These are phyloP conservation scores for Nothophoma quercina DNA, from an alignment of 2,329 filamentous ascomycete genomes.

Conservation along the genomic window DNA sequence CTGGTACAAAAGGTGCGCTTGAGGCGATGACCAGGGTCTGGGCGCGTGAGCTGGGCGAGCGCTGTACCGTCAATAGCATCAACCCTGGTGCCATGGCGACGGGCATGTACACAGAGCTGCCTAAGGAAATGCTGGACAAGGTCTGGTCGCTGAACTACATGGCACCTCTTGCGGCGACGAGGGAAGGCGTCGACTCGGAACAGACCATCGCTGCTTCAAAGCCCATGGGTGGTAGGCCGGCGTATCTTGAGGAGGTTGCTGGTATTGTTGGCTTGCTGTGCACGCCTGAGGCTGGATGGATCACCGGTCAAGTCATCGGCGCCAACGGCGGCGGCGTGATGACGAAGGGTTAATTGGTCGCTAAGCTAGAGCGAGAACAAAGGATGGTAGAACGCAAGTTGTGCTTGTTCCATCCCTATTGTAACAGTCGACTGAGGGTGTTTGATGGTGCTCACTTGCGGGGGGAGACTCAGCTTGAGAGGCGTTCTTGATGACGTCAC, in stretches of 20 bases:
- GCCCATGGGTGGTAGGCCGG: constrained; percentile 60
- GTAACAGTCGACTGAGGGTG: too few species aligned
- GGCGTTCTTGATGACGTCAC: neutral
- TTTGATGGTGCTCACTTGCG: too few species aligned
- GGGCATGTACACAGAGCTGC: constrained; percentile 64
- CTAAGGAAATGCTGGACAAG: constrained; percentile 64
- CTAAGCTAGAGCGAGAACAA: neutral
- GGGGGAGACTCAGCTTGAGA: too few species aligned
- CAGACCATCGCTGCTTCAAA: constrained; percentile 66
- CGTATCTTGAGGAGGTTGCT: constrained; percentile 71
- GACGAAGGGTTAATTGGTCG: constrained; percentile 29
- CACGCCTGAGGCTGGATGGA: constrained; percentile 71
- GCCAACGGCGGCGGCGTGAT: constrained; percentile 78
- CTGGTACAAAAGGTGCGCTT: constrained; percentile 68
- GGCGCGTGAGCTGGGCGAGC: constrained; percentile 65
- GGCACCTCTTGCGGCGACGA: constrained; percentile 68
- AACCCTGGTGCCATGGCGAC: constrained; percentile 67
- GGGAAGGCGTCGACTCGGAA: constrained; percentile 48
- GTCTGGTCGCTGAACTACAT: constrained; percentile 65
- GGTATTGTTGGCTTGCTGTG: constrained; percentile 78
- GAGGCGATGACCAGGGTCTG: constrained; percentile 71
- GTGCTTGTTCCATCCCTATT: too few species aligned
- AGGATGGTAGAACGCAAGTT: neutral
- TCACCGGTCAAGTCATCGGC: constrained; percentile 76
- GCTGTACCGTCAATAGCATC: constrained; percentile 67